phyloP scores from a whole-genome alignment of 2,329 filamentous ascomycete species.

The Pseudocercospora macadamiae region DNA sequence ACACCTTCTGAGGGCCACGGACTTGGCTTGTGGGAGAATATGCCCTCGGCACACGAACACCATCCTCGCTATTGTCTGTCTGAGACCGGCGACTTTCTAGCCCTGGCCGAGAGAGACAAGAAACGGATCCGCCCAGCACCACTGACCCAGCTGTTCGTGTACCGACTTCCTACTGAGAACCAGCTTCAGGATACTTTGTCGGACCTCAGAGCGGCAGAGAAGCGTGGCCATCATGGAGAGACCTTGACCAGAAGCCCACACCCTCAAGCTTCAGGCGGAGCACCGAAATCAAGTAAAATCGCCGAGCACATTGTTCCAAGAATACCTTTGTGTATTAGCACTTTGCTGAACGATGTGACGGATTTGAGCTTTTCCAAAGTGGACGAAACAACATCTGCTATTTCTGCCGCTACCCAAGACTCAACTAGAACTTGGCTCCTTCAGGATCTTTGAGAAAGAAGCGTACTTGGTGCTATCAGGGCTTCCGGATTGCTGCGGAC shows the following conservation, averaged over 20 bases:
- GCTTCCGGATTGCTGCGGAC: neutral
- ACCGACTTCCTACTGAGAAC: conserved; percentile 31
- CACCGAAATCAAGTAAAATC: neutral
- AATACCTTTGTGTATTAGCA: conserved; percentile 35
- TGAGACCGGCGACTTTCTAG: conserved; percentile 24
- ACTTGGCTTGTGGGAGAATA: conserved; percentile 36
- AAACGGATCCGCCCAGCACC: conserved; percentile 32
- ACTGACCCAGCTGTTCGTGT: conserved; percentile 35
- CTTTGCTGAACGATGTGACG: conserved; percentile 31
- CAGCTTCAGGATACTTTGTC: conserved; percentile 24
- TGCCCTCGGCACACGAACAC: conserved; percentile 38
- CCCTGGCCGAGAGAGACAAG: conserved; percentile 38
- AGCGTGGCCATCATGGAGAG: neutral
- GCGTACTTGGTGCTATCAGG: neutral
- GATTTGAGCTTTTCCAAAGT: conserved; percentile 27
- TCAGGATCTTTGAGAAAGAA: conserved; percentile 22
- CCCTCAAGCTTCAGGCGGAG: neutral
- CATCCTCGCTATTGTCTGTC: conserved; percentile 35
- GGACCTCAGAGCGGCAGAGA: conserved; percentile 10
- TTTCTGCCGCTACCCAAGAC: conserved; percentile 31
- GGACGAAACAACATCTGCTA: conserved; percentile 18
- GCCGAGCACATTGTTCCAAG: conserved; percentile 27
- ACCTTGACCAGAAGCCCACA: neutral
- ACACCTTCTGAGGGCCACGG: conserved; percentile 24
- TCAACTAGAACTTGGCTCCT: conserved; percentile 31